A percentile compares a stretch with the other conserved stretches of the same genome.
Conservation (phyloP, 2,329 filamentous ascomycete genomes). For the Elsinoe fawcettii region DNA sequence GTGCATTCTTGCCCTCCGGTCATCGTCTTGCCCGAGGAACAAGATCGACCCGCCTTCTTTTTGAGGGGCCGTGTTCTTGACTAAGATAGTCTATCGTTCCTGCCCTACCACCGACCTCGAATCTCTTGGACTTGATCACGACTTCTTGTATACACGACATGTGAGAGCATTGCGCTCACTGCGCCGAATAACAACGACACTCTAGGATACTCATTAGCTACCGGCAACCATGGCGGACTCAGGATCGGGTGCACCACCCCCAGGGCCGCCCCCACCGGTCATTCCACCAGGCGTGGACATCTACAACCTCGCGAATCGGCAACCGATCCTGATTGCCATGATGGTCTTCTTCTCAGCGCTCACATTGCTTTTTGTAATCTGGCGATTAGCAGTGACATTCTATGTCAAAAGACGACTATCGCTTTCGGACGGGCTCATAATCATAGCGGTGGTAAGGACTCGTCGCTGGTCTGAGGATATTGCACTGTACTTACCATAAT, state of each 20-base stretch:
- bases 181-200: neutral
- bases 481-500: neutral
- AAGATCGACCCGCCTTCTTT: neutral
- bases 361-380: slow-evolving; percentile 13
- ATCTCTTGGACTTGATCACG: neutral
- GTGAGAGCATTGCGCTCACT: slow-evolving; percentile 1
- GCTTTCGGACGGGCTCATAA: slow-evolving; percentile 17
- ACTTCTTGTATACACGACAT: slow-evolving; percentile 7
- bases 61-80: neutral
- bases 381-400: slow-evolving; percentile 15
- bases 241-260: neutral
- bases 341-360: slow-evolving; percentile 15
- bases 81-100: neutral
- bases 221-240: neutral
- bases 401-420: slow-evolving; percentile 13
- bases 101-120: neutral
- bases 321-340: neutral
- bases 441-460: slow-evolving; percentile 14
- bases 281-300: slow-evolving; percentile 12
- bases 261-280: neutral
- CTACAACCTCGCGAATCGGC: slow-evolving; percentile 1
- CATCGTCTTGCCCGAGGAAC: neutral
- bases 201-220: neutral
- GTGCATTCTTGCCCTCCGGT: neutral
- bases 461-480: neutral